These are phyloP conservation scores for Paspalum notatum DNA, from an alignment of 176 grass and related monocot species.

Conservation along the genomic window DNA sequence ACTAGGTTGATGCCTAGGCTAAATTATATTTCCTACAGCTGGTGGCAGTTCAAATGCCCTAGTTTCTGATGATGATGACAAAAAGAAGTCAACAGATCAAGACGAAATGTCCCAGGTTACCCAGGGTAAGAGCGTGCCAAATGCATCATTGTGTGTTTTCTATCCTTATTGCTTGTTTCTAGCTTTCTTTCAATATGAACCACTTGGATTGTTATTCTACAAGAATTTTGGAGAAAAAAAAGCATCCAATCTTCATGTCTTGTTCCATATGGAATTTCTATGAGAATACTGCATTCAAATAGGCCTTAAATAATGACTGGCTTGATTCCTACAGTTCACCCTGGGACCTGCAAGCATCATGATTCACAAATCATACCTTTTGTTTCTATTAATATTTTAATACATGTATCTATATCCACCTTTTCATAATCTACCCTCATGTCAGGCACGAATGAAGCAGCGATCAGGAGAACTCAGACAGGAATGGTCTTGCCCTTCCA, in stretches of 20 bases:
- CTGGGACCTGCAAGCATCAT: background rate
- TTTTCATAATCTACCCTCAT: background rate
- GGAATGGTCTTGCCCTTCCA: slow-evolving; percentile 78
- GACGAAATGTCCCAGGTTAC: slow-evolving; percentile 2
- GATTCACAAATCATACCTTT: background rate
- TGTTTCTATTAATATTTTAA: background rate
- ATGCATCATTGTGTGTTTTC: background rate
- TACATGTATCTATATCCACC: background rate
- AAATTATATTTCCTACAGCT: slow-evolving; percentile 49
- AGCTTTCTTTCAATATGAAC: background rate
- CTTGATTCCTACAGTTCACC: background rate
- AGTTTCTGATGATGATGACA: slow-evolving; percentile 48
- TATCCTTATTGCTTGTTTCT: background rate
- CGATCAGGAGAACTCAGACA: slow-evolving; percentile 27
- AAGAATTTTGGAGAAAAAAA: background rate
- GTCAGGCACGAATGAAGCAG: slow-evolving; percentile 34
- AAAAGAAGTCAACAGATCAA: slow-evolving; percentile 13
- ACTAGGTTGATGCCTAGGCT: background rate
- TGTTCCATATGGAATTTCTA: background rate
- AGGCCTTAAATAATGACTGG: slow-evolving; percentile 4
- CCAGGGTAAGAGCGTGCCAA: background rate
- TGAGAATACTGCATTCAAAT: background rate
- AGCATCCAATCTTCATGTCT: slow-evolving; percentile 4
- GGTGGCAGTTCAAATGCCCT: slow-evolving; percentile 46
- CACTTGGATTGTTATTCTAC: background rate